Base-by-base conservation (phyloP, 1,139 yeast species). In the Geotrichum aggregatum region DNA sequence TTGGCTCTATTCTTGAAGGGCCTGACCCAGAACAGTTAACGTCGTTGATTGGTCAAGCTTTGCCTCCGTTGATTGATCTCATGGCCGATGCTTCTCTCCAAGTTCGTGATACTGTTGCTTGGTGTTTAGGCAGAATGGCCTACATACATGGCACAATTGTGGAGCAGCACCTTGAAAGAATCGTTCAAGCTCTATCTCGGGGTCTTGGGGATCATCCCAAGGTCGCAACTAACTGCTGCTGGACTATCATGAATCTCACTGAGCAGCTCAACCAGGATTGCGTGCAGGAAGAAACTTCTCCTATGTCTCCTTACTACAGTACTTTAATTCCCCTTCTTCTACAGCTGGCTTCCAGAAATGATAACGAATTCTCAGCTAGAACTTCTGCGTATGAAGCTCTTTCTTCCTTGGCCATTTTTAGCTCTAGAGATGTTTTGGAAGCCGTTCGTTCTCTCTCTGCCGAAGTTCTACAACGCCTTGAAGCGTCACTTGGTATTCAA, bases 41-140 rank as follows among this genome's bases (percentile, higher is more conserved):
- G 52, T 71, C 70, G 11, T 76, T 89, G 52, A 84, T 92, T 55
- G 80, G 78, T 35, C 91, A 87, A 71, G 97, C 98, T 1, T 75
- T 92, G 56, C 80, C 79, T 33, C 88, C 97, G 21, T 83, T 92
- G 56, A 74, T 91, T 52, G 67, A 69, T 19, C 77, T 91, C 65
- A 88, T 91, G 71, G 73, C 71, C 44, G 98, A 92, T 69, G 77
- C 80, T 24, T 74, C 78, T 34, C 74, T 88, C 58, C 96, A 88
- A 67, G 98, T 92, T 16, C 86, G 88, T 69, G 98, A 92, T 66
- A 91, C 98, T 0, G 96, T 91, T 44, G 95, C 98, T 7, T 92
- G 98, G 98, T 92, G 98, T 71, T 76, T 92, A 56, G 98, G 98
- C 55, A 82, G 97, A 71, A 87, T 92, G 63, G 95, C 98, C 11